Evolutionary conservation across 2,329 filamentous ascomycete genomes (phyloP), one percentile per base, ranked within the genome.

Genomic region (Beauveria varroae): DNA sequence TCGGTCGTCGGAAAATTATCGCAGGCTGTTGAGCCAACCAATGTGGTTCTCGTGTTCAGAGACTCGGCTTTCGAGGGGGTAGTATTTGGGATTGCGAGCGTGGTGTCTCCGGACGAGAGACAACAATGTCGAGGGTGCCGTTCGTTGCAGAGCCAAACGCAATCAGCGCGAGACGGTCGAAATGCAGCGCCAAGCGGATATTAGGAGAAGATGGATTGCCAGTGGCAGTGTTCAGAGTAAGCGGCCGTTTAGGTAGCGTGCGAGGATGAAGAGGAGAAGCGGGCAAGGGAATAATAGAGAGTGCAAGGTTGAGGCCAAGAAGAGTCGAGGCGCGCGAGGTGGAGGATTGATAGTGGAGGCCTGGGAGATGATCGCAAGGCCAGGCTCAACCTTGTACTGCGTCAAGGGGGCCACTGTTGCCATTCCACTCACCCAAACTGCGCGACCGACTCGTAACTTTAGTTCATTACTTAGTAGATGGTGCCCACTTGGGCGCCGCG

Each of bases 251-350:
- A 1, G n/a, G 37, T 30, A 14, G 16, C 7, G 26, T 46, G 57
- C 49, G 24, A 44, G 41, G 37, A 22, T 16, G n/a, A 47, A 28
- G 46, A 58, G 41, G 43, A 41, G 22, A 20, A 40, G 22, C 41
- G 22, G 34, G 28, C 24, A 43, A 43, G 46, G 57, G 37, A 24
- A 28, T 24, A 6, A 37, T 51, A 56, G 26, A 40, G 47, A 58
- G 54, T 53, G 57, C 49, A 57, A 52, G 34, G 37, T 37, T 49
- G 49, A 59, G 57, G 55, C 40, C 57, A 51, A 57, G 51, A n/a
- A 57, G 51, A 56, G 18, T 52, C 34, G 28, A 62, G 56, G 22
- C 47, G 46, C 61, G 61, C 40, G 30, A 49, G 57, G 49, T 52
- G 57, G 57, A 60, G 57, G 47, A 52, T n/a, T 51, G n/a, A 37